Conservation (phyloP, 2,329 filamentous ascomycete genomes). For the Pseudocercospora cruenta region DNA sequence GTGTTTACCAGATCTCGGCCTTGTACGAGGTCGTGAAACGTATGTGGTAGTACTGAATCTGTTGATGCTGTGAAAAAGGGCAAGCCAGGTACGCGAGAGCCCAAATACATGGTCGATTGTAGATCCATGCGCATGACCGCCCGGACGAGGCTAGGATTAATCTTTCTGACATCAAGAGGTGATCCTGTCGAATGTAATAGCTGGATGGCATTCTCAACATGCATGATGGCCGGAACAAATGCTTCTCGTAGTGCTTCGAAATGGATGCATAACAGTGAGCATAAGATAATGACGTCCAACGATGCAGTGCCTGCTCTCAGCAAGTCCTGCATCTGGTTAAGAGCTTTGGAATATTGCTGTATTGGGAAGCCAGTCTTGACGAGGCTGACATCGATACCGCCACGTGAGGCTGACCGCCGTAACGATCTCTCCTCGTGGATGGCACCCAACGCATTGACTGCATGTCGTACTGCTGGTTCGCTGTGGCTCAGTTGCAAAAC, state of each 20-base stretch:
- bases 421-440: constrained; percentile 36
- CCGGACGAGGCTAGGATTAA: constrained; percentile 34
- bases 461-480: constrained; percentile 39
- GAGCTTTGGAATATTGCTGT: constrained; percentile 38
- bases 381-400: constrained; percentile 26
- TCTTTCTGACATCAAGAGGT: constrained; percentile 28
- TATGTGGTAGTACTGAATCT: constrained; percentile 32
- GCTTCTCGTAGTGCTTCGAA: constrained; percentile 40
- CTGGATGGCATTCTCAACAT: constrained; percentile 39
- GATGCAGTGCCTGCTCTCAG: constrained; percentile 28
- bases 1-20: constrained; percentile 35
- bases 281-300: constrained; percentile 36
- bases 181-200: constrained; percentile 31
- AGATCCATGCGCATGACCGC: constrained; percentile 39
- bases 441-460: constrained; percentile 38
- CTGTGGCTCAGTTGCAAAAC: constrained; percentile 37
- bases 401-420: constrained; percentile 19
- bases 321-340: constrained; percentile 35
- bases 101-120: constrained; percentile 35
- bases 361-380: constrained; percentile 34
- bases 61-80: constrained; percentile 33
- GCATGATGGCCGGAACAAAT: constrained; percentile 38
- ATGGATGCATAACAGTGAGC: constrained; percentile 38
- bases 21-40: constrained; percentile 35
- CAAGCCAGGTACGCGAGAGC: constrained; percentile 34